These are phyloP conservation scores for Mortierella sp. DNA, from an alignment of 371 early-diverging fungal genomes.

Conservation along the genomic window DNA sequence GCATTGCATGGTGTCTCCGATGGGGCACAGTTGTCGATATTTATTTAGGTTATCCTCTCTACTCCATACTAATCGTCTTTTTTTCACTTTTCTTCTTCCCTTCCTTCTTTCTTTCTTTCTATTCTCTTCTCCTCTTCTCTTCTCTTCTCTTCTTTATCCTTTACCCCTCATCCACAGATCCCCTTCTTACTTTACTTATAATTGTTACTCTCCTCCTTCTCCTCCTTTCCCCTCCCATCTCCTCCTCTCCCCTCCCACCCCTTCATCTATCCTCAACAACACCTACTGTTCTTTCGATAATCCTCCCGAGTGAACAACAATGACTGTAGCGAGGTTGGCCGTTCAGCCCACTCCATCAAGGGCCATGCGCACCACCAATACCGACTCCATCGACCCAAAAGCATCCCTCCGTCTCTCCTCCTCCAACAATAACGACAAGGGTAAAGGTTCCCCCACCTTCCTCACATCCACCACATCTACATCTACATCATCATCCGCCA, in stretches of 20 bases:
- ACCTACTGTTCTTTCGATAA: too few relatives aligned
- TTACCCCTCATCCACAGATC: not conserved
- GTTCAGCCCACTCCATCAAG: conserved; percentile 11
- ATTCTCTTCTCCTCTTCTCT: not conserved
- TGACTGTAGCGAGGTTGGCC: conserved; percentile 15
- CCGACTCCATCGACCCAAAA: not conserved
- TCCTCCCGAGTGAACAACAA: not conserved
- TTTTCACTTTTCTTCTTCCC: not conserved
- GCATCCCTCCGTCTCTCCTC: not conserved
- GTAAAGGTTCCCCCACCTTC: not conserved
- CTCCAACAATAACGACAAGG: not conserved
- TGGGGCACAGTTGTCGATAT: too few relatives aligned
- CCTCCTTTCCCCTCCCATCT: not conserved
- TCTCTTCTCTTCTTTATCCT: not conserved
- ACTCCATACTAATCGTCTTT: not conserved
- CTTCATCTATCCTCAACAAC: not conserved
- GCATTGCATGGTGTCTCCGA: too few relatives aligned
- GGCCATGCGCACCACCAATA: not conserved
- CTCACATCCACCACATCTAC: not conserved
- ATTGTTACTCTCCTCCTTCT: not conserved
- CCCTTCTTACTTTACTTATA: not conserved
- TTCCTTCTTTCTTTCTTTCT: conserved; percentile 2
- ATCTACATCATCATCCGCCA: too few relatives aligned
- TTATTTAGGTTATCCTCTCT: too few relatives aligned
- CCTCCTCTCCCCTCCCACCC: not conserved